Percentiles rank a stretch among this genome's conserved stretches.
phyloP scores from a whole-genome alignment of 176 grass and related monocot genomes.

The Ensete glaucum region DNA sequence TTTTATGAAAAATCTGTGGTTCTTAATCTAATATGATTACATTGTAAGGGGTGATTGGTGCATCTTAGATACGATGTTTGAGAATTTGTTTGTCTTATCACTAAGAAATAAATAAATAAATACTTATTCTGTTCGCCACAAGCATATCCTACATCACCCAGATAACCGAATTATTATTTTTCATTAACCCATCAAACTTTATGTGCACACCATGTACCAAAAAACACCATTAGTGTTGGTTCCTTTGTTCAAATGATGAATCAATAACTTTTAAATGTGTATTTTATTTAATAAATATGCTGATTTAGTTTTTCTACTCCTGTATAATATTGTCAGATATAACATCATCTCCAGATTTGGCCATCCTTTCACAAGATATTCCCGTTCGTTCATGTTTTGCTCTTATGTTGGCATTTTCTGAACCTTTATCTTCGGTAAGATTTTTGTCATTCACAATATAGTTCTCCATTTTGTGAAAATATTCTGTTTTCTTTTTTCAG shows the following conservation, averaged over 20 bases:
- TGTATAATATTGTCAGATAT: conserved; percentile 43
- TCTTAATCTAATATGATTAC: neutral
- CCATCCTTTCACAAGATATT: conserved; percentile 52
- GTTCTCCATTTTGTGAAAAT: conserved; percentile 8
- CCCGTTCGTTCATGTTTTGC: conserved; percentile 64
- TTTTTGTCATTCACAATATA: neutral
- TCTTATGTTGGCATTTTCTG: conserved; percentile 89
- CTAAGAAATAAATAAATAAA: no score
- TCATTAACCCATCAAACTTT: no score
- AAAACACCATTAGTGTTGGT: no score
- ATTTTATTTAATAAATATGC: neutral
- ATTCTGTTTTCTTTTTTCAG: neutral
- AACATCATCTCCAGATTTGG: conserved; percentile 41
- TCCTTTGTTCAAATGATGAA: neutral
- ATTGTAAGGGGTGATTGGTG: no score
- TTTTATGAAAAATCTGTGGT: neutral
- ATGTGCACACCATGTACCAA: no score
- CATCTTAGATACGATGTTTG: no score
- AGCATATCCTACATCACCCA: no score
- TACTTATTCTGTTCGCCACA: no score
- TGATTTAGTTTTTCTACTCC: neutral
- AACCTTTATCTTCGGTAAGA: conserved; percentile 61
- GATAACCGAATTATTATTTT: no score
- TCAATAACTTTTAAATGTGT: neutral
- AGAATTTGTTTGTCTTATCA: no score